These are phyloP conservation scores for Xylaria acuta DNA, from an alignment of 495 filamentous ascomycete species.

Conservation along the genomic window DNA sequence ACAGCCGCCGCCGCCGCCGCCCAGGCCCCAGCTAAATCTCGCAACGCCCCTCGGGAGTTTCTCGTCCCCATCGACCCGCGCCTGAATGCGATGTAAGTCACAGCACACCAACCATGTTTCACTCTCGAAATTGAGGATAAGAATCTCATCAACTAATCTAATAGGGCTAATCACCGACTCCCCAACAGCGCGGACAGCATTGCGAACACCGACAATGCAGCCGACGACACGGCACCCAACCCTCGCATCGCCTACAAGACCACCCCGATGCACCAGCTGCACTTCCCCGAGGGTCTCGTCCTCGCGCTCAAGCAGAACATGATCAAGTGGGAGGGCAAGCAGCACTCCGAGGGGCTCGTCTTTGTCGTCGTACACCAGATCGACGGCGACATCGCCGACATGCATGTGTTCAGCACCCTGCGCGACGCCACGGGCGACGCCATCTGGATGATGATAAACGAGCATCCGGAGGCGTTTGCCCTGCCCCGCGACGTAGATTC, in stretches of 20 bases:
- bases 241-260: slow-evolving; percentile 20
- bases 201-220: background rate
- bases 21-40: background rate
- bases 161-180: background rate
- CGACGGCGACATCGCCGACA: background rate
- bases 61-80: background rate
- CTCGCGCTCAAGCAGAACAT: background rate
- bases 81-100: background rate
- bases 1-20: background rate
- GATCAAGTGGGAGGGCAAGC: background rate
- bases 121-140: background rate
- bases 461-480: slow-evolving; percentile 21
- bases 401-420: slow-evolving; percentile 3
- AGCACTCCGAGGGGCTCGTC: background rate
- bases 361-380: background rate
- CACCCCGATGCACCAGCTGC: slow-evolving; percentile 8
- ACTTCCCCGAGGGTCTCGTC: slow-evolving; percentile 7
- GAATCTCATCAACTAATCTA: no score
- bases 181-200: background rate
- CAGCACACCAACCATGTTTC: background rate
- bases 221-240: background rate
- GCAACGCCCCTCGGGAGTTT: background rate
- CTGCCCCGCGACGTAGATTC: background rate
- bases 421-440: background rate
- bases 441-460: background rate